phyloP scores from a whole-genome alignment of 306 rosid genomes.

The Lotus japonicus region DNA sequence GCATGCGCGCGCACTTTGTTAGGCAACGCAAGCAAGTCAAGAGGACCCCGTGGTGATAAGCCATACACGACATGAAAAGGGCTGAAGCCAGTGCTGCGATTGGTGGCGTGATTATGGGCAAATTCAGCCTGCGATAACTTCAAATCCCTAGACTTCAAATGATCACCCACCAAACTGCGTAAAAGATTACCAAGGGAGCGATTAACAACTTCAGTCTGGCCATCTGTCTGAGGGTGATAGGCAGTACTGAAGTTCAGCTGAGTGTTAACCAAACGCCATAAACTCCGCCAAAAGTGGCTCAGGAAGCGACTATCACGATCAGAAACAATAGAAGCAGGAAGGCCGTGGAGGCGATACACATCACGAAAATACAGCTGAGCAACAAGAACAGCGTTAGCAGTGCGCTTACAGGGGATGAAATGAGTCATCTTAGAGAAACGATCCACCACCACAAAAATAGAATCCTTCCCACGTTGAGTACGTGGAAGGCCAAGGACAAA shows the following conservation, averaged over 20 bases:
- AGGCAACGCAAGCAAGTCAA: neutral
- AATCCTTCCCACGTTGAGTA: neutral
- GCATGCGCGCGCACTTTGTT: neutral
- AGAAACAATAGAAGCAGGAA: neutral
- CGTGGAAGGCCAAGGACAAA: neutral
- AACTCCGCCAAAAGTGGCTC: neutral
- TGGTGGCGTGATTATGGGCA: neutral
- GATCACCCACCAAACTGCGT: too few relatives aligned
- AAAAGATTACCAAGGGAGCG: too few relatives aligned
- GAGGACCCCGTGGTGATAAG: neutral
- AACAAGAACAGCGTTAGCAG: neutral
- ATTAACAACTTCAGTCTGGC: too few relatives aligned
- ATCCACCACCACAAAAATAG: neutral
- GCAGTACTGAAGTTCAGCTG: neutral
- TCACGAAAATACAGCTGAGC: neutral
- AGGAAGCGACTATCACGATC: neutral
- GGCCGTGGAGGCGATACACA: neutral
- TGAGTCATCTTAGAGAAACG: neutral
- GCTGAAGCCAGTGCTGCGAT: neutral
- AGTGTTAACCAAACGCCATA: neutral
- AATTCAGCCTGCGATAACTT: neutral
- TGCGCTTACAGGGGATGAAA: neutral
- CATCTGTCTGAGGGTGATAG: too few relatives aligned
- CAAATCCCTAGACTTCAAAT: too few relatives aligned
- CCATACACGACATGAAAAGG: neutral